Percentiles rank a stretch among this genome's conserved stretches.
Conservation (phyloP, 805 yeast genomes). For the Ogataea polymorpha region DNA sequence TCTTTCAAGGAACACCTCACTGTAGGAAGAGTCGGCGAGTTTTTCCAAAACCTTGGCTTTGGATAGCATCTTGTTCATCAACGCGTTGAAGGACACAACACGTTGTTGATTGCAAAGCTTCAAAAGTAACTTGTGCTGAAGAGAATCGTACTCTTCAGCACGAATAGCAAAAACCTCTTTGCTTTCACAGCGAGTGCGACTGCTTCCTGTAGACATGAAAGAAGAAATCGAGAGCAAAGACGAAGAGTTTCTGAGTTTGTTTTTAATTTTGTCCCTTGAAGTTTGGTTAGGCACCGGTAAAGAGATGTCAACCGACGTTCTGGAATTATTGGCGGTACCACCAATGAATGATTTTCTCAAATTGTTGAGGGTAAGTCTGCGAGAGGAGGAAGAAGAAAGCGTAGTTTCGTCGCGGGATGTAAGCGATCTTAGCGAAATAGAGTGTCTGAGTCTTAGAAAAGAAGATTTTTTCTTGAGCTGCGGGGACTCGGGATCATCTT, state of each 20-base stretch:
- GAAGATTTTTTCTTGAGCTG: constrained; percentile 22
- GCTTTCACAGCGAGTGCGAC: constrained; percentile 10
- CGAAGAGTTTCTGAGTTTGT: constrained; percentile 49
- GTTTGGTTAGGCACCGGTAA: constrained; percentile 56
- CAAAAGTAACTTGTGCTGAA: constrained; percentile 34
- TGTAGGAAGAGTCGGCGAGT: constrained; percentile 45
- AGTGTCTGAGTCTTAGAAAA: constrained; percentile 27
- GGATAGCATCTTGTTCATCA: constrained; percentile 22
- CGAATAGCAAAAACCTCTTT: constrained; percentile 30
- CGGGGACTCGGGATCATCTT: constrained; percentile 1
- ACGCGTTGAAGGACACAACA: constrained; percentile 32
- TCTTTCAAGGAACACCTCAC: constrained; percentile 40
- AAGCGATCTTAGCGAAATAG: constrained; percentile 31
- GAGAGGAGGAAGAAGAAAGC: constrained; percentile 10
- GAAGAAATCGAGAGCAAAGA: constrained; percentile 44
- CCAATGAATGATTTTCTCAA: constrained; percentile 21
- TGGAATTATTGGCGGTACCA: constrained; percentile 12
- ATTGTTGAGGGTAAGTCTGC: constrained; percentile 11
- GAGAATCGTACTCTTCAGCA: constrained; percentile 33
- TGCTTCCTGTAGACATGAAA: constrained; percentile 13
- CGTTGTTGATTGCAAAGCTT: constrained; percentile 35
- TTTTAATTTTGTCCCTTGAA: constrained; percentile 52
- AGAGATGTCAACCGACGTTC: constrained; percentile 41
- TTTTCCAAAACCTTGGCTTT: constrained; percentile 31
- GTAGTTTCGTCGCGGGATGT: constrained; percentile 20